These are phyloP conservation scores for Tulasnella sp. DNA, from an alignment of 768 basidiomycete genomes.

Conservation along the genomic window DNA sequence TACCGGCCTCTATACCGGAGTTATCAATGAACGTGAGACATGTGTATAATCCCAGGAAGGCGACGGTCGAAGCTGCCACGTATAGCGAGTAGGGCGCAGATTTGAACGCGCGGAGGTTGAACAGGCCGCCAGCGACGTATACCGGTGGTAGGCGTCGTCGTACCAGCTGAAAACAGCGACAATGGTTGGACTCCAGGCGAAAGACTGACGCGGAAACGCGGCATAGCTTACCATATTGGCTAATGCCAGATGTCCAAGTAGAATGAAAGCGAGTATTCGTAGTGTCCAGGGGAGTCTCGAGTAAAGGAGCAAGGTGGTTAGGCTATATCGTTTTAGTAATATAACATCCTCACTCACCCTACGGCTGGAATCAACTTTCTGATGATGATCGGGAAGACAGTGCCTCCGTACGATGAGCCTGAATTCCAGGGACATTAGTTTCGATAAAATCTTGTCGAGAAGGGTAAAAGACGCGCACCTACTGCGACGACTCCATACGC, in stretches of 20 bases:
- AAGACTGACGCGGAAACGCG: not conserved
- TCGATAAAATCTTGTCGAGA: not conserved
- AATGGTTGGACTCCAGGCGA: not conserved
- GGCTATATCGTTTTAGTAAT: not conserved
- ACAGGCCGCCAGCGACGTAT: conserved; percentile 44
- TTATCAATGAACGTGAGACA: conserved; percentile 22
- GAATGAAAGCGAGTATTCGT: conserved; percentile 56
- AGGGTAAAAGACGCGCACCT: conserved; percentile 29
- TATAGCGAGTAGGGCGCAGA: conserved; percentile 46
- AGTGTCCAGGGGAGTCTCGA: conserved; percentile 57
- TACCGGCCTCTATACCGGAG: conserved; percentile 10
- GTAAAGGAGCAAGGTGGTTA: too few relatives aligned
- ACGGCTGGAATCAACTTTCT: conserved; percentile 20
- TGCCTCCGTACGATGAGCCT: conserved; percentile 12
- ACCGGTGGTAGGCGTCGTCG: conserved; percentile 45
- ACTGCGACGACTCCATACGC: conserved; percentile 54
- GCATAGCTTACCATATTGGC: conserved; percentile 40
- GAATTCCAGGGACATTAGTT: not conserved
- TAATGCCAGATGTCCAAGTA: conserved; percentile 40
- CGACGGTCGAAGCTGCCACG: conserved; percentile 43
- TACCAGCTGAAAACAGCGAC: conserved; percentile 15
- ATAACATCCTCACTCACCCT: conserved; percentile 4
- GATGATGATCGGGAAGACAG: conserved; percentile 18
- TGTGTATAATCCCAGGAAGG: conserved; percentile 42
- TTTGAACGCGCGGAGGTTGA: conserved; percentile 45